Evolutionary conservation across 495 filamentous ascomycete species (phyloP), one percentile per base, ranked within the genome.

Genomic region (Aspergillus sparsus): DNA sequence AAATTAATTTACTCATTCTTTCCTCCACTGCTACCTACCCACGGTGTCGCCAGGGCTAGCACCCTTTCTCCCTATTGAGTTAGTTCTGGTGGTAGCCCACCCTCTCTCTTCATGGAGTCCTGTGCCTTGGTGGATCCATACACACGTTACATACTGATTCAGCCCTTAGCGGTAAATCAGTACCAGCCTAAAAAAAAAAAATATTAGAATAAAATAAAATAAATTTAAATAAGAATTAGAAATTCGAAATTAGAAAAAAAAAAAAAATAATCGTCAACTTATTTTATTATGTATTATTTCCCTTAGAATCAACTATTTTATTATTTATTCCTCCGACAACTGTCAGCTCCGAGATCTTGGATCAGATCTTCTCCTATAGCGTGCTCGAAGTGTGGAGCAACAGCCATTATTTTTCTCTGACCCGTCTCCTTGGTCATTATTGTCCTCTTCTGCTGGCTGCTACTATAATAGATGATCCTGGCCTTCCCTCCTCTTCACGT

Each of bases 271-370:
- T 15, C 33, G 31, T 52, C 1, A 49, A 53, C 18, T 36, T 49
- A 18, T 57, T 46, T 45, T 45, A 44, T 51, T 45, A 34, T n/a
- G 9, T 62, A 37, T 59, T 42, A 41, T 41, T 21, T 49, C 33
- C 32, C 36, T 53, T 51, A 13, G 49, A 15, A 32, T 33, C 53
- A 45, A 49, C 53, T 51, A 60, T 62, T 55, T 56, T 55, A 46
- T 59, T 53, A 62, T 57, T 66, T 66, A 66, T 68, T 65, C 66
- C 61, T 69, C 64, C 67, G 67, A 69, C 63, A 75, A 75, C 70
- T 76, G 74, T 77, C 73, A 77, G 72, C 73, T 77, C 73, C 73
- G 67, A 77, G 74, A 77, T 77, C 74, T 75, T 75, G 71, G 74
- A 73, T 77, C 74, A 74, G 74, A 77, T 77, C 74, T 75, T 77